These are phyloP conservation scores for Backusella tarrabulga DNA, from an alignment of 192 early-diverging fungal genomes.

Conservation along the genomic window DNA sequence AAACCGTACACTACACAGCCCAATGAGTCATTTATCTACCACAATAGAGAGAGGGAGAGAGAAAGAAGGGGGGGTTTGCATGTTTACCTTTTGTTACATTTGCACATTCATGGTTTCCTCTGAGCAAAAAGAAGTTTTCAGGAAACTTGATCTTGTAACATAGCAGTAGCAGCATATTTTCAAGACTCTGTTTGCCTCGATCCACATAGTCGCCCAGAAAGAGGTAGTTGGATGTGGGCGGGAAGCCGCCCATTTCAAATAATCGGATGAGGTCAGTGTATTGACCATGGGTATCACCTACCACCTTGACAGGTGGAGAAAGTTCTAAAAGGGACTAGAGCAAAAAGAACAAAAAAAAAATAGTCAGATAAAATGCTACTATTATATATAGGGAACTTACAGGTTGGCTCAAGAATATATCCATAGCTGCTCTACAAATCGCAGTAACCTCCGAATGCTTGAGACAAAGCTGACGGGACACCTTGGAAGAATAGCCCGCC, in stretches of 20 bases:
- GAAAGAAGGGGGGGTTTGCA: too few species aligned
- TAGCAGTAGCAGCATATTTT: slow-evolving; percentile 90
- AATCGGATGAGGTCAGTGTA: slow-evolving; percentile 88
- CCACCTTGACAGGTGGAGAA: slow-evolving; percentile 75
- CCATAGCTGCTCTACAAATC: slow-evolving; percentile 84
- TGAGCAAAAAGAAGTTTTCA: slow-evolving; percentile 95
- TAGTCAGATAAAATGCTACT: neutral
- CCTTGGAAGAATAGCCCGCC: slow-evolving; percentile 69
- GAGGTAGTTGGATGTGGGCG: slow-evolving; percentile 87
- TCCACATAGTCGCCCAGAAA: slow-evolving; percentile 98
- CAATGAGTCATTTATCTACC: neutral
- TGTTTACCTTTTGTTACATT: slow-evolving; percentile 83
- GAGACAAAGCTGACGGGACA: slow-evolving; percentile 78
- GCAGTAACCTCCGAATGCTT: slow-evolving; percentile 83
- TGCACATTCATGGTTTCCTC: slow-evolving; percentile 98
- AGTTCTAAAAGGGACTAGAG: slow-evolving; percentile 63
- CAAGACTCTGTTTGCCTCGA: slow-evolving; percentile 92
- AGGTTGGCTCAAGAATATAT: slow-evolving; percentile 89
- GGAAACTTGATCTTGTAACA: slow-evolving; percentile 98
- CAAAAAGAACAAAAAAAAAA: neutral
- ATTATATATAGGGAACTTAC: slow-evolving; percentile 9
- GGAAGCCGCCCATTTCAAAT: slow-evolving; percentile 94
- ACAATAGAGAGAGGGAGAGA: too few species aligned
- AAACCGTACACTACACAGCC: slow-evolving; percentile 80
- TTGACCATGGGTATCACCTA: slow-evolving; percentile 96